Evolutionary conservation across 495 filamentous ascomycete species (phyloP).

Genomic region (Aspergillus avenaceus): DNA sequence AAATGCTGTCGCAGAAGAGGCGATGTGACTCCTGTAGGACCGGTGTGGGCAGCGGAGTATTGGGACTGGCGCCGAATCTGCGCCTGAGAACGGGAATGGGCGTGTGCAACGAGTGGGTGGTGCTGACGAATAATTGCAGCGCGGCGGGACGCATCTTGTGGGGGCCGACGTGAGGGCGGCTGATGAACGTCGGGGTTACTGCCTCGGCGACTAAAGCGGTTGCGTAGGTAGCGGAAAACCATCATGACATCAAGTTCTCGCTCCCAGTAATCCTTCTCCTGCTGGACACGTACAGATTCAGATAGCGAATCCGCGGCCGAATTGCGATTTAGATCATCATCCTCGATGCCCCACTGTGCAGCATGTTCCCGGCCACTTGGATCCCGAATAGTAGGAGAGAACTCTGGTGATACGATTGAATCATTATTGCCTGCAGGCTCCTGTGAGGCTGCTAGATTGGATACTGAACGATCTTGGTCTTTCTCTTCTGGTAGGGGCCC

Average conservation of each 20-base stretch:
- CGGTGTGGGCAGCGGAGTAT: slow-evolving; percentile 39
- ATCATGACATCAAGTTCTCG: slow-evolving; percentile 77
- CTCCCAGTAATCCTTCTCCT: slow-evolving; percentile 78
- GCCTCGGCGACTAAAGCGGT: slow-evolving; percentile 57
- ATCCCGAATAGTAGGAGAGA: slow-evolving; percentile 42
- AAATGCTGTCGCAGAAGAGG: slow-evolving; percentile 33
- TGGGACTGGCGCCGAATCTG: slow-evolving; percentile 49
- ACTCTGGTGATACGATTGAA: slow-evolving; percentile 38
- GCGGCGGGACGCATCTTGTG: slow-evolving; percentile 66
- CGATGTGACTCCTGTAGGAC: slow-evolving; percentile 40
- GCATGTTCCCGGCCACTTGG: slow-evolving; percentile 42
- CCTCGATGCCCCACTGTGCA: slow-evolving; percentile 66
- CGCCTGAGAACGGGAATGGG: slow-evolving; percentile 43
- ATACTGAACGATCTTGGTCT: slow-evolving; percentile 11
- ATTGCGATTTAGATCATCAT: slow-evolving; percentile 37
- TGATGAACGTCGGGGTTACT: slow-evolving; percentile 34
- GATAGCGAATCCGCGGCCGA: slow-evolving; percentile 24
- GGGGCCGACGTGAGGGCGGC: slow-evolving; percentile 33
- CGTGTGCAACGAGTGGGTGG: slow-evolving; percentile 72
- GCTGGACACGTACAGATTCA: slow-evolving; percentile 31
- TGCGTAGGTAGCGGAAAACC: slow-evolving; percentile 81
- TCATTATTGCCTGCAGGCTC: slow-evolving; percentile 20
- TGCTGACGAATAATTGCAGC: slow-evolving; percentile 79
- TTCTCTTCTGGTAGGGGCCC: slow-evolving; percentile 26
- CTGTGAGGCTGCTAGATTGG: slow-evolving; percentile 13